Evolutionary conservation across 805 yeast species (phyloP).

Genomic region (Pichia pseudocactophila): DNA sequence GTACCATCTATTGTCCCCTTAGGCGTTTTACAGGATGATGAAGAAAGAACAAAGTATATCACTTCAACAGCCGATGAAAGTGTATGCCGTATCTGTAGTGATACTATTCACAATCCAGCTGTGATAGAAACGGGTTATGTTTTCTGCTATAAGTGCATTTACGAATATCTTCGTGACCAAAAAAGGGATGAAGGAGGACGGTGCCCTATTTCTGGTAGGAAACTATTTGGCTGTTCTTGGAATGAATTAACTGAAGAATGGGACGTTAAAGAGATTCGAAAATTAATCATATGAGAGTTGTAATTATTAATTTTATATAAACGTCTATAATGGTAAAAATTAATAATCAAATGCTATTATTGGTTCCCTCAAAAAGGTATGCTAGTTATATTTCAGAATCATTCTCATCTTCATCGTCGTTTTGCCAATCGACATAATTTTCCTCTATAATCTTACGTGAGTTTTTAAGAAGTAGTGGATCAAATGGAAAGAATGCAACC

Average conservation of each 20-base stretch:
- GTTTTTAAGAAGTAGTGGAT: slow-evolving; percentile 69
- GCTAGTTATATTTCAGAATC: slow-evolving; percentile 13
- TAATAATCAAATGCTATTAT: neutral
- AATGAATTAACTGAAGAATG: slow-evolving; percentile 50
- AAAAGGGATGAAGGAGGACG: slow-evolving; percentile 47
- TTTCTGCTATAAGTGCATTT: slow-evolving; percentile 82
- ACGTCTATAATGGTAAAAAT: neutral
- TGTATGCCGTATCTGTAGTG: slow-evolving; percentile 62
- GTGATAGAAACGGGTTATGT: slow-evolving; percentile 88
- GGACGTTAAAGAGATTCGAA: slow-evolving; percentile 67
- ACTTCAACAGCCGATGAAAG: slow-evolving; percentile 21
- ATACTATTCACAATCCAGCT: slow-evolving; percentile 66
- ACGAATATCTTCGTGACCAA: slow-evolving; percentile 46
- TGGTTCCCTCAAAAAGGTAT: neutral
- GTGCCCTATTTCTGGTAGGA: slow-evolving; percentile 78
- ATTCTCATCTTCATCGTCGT: slow-evolving; percentile 42
- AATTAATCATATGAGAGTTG: slow-evolving; percentile 46
- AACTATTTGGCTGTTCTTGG: slow-evolving; percentile 62
- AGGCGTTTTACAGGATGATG: slow-evolving; percentile 2
- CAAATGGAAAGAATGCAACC: slow-evolving; percentile 95
- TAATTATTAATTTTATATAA: neutral
- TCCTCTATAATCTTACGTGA: slow-evolving; percentile 47
- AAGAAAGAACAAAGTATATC: slow-evolving; percentile 13
- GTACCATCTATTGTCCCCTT: slow-evolving; percentile 6
- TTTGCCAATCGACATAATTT: slow-evolving; percentile 77